A percentile compares a stretch with the other conserved stretches of the same genome.
phyloP scores from a whole-genome alignment of 495 filamentous ascomycete species.

The Lophium mytilinum region DNA sequence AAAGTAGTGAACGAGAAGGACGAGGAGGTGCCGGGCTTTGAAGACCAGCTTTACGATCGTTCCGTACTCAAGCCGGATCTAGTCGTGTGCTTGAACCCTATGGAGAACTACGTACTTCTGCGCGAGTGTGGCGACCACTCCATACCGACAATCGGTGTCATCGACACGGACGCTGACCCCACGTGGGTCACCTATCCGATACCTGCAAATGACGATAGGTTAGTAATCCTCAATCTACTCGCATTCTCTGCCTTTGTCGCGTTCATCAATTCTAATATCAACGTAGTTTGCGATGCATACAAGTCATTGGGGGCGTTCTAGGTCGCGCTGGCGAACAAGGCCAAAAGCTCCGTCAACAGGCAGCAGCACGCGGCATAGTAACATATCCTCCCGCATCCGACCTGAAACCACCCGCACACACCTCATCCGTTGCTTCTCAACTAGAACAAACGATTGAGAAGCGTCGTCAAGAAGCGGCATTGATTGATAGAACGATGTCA shows the following conservation, averaged over 20 bases:
- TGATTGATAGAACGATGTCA: too few relatives aligned
- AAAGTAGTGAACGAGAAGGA: constrained; percentile 69
- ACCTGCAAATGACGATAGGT: constrained; percentile 92
- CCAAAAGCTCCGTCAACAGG: constrained; percentile 52
- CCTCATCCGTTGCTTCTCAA: too few relatives aligned
- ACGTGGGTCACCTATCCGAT: constrained; percentile 95
- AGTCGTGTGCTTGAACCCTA: constrained; percentile 82
- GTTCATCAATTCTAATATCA: not conserved
- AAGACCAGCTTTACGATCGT: constrained; percentile 52
- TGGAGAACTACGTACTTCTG: constrained; percentile 83
- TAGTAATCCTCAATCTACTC: constrained; percentile 16
- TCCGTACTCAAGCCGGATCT: constrained; percentile 74
- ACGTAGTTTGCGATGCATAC: constrained; percentile 63
- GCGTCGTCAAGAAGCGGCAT: too few relatives aligned
- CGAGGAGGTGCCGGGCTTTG: constrained; percentile 53
- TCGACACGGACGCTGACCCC: constrained; percentile 90
- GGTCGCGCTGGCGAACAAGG: constrained; percentile 78
- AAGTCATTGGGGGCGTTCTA: constrained; percentile 76
- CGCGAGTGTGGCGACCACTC: constrained; percentile 83
- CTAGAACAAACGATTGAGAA: too few relatives aligned
- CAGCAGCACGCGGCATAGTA: constrained; percentile 51
- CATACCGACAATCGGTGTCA: constrained; percentile 88
- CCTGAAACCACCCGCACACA: constrained; percentile 12
- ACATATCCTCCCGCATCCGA: constrained; percentile 45
- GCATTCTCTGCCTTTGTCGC: not conserved